These are phyloP conservation scores for Lolium perenne DNA, from an alignment of 176 grass and related monocot genomes.

Conservation along the genomic window DNA sequence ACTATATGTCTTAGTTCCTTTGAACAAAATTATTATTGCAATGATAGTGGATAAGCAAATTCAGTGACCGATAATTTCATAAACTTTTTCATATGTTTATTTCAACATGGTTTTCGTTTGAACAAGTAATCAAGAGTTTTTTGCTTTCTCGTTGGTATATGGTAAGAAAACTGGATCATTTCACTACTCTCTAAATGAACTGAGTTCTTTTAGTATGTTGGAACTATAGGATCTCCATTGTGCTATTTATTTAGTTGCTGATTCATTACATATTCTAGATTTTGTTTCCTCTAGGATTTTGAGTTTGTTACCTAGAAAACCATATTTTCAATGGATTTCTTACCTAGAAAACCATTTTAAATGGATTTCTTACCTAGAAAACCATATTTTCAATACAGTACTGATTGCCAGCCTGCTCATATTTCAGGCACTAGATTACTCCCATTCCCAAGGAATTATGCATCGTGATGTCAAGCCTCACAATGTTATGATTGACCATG, in stretches of 20 bases:
- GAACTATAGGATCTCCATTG: neutral
- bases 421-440: constrained; percentile 75
- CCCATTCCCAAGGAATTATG: constrained; percentile 87
- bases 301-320: neutral
- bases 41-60: constrained; percentile 1
- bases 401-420: constrained; percentile 33
- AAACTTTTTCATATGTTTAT: neutral
- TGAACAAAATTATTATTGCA: neutral
- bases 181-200: neutral
- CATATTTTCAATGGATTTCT: neutral
- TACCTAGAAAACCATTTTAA: neutral
- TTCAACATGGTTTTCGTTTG: constrained; percentile 1
- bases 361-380: constrained; percentile 18
- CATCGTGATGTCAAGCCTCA: constrained; percentile 86
- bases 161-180: neutral
- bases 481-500: constrained; percentile 87
- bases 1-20: neutral
- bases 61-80: neutral
- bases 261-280: constrained; percentile 5
- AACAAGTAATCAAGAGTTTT: neutral
- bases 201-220: constrained; percentile 6
- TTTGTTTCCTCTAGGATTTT: neutral
- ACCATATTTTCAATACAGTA: neutral
- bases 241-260: neutral
- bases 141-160: constrained; percentile 18